phyloP scores from a whole-genome alignment of 1,284 basidiomycete species.

The Ustilago hordei region DNA sequence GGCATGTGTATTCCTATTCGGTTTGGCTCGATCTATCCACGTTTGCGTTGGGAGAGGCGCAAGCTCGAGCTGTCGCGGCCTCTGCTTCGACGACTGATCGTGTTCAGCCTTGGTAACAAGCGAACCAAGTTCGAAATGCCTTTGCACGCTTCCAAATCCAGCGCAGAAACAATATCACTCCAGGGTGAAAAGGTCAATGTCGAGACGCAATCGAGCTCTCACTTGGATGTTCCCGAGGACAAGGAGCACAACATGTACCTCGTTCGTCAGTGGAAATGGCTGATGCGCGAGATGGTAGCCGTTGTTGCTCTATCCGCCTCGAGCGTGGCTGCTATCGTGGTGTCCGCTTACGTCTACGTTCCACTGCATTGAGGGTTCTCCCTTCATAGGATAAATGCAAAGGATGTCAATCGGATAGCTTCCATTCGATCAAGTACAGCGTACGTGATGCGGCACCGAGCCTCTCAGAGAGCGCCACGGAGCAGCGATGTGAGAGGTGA shows the following conservation, averaged over 20 bases:
- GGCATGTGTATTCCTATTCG: slow-evolving; percentile 44
- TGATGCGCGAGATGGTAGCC: slow-evolving; percentile 52
- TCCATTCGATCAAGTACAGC: too few species aligned
- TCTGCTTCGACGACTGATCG: slow-evolving; percentile 49
- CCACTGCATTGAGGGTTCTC: not conserved
- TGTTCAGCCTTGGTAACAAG: slow-evolving; percentile 48
- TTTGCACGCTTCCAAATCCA: not conserved
- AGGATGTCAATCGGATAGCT: too few species aligned
- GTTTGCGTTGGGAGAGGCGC: slow-evolving; percentile 33
- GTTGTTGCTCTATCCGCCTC: slow-evolving; percentile 13
- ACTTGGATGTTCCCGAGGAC: slow-evolving; percentile 30
- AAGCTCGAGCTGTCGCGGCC: slow-evolving; percentile 28
- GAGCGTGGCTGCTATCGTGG: not conserved
- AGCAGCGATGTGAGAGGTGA: too few species aligned
- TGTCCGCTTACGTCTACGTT: not conserved
- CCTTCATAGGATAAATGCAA: too few species aligned
- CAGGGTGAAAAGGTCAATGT: slow-evolving; percentile 21
- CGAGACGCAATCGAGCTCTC: slow-evolving; percentile 23
- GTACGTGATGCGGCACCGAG: too few species aligned
- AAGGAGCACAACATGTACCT: slow-evolving; percentile 23
- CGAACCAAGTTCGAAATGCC: slow-evolving; percentile 45
- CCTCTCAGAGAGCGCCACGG: too few species aligned
- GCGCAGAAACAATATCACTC: not conserved
- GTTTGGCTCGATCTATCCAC: slow-evolving; percentile 46
- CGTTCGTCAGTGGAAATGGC: slow-evolving; percentile 37